Evolutionary conservation across 257 asterid genomes (phyloP).

Genomic region (Solanum pimpinellifolium): DNA sequence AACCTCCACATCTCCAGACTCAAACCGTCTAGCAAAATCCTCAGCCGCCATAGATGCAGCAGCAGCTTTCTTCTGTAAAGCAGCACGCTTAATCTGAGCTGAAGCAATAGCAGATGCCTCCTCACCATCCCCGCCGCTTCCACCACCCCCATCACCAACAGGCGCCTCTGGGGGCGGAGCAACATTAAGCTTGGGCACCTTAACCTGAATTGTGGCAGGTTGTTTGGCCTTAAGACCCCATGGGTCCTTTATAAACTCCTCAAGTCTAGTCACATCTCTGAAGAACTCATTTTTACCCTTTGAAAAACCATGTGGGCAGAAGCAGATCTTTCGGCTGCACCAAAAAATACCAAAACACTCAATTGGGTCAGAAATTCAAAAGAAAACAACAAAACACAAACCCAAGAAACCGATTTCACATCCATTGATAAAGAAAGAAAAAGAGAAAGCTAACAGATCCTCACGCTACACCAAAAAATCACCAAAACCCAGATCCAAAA

Average conservation of each 20-base stretch:
- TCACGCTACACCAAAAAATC: not conserved
- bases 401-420: not conserved
- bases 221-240: constrained; percentile 64
- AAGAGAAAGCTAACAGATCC: not conserved
- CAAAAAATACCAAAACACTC: constrained; percentile 17
- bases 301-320: constrained; percentile 71
- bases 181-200: constrained; percentile 69
- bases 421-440: not conserved
- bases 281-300: constrained; percentile 49
- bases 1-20: constrained; percentile 81
- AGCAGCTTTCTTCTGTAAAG: constrained; percentile 87
- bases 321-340: constrained; percentile 86
- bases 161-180: constrained; percentile 9
- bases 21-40: constrained; percentile 70
- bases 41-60: constrained; percentile 76
- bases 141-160: constrained; percentile 9
- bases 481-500: not conserved
- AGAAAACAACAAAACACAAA: not conserved
- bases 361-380: constrained; percentile 1
- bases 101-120: constrained; percentile 45
- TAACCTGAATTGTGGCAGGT: constrained; percentile 69
- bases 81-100: constrained; percentile 70
- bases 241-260: constrained; percentile 77
- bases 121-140: constrained; percentile 24
- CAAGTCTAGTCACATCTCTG: constrained; percentile 58